Percentiles rank a stretch among this genome's conserved stretches.
Evolutionary conservation across 148 eudicot species (phyloP).

Genomic region (Nepenthes gracilis): DNA sequence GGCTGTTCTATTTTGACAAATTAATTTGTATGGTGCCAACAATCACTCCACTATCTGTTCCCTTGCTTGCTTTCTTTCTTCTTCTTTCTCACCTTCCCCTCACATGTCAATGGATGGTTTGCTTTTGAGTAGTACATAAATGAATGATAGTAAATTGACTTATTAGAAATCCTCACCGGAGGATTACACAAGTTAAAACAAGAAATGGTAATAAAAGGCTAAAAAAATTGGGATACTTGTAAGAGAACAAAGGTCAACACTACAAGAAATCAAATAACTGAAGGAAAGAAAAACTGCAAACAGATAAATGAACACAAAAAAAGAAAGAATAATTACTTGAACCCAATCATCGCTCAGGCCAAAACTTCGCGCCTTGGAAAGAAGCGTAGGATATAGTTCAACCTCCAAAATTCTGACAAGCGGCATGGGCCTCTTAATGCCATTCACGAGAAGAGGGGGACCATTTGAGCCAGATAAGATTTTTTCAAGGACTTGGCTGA

Average conservation of each 20-base stretch:
- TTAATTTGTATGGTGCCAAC: background rate
- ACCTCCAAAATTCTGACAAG: conserved; percentile 80
- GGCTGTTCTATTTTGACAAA: too few relatives aligned
- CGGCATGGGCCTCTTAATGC: conserved; percentile 81
- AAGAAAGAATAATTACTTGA: conserved; percentile 31
- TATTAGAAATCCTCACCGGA: too few relatives aligned
- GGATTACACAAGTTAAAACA: too few relatives aligned
- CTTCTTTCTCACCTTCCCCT: too few relatives aligned
- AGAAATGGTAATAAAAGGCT: too few relatives aligned
- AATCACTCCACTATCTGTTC: background rate
- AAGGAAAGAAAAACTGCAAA: background rate
- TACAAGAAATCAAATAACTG: too few relatives aligned
- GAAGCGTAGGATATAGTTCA: conserved; percentile 83
- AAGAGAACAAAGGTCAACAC: too few relatives aligned
- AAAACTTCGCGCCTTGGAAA: conserved; percentile 92
- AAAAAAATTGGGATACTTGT: too few relatives aligned
- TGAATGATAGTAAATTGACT: too few relatives aligned
- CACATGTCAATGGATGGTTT: too few relatives aligned
- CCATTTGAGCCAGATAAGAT: conserved; percentile 70
- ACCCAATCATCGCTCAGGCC: conserved; percentile 86
- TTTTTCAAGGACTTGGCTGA: conserved; percentile 74
- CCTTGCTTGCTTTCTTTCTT: background rate
- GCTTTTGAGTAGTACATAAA: too few relatives aligned
- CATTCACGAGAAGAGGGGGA: conserved; percentile 74
- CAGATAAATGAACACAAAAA: background rate